Evolutionary conservation across 257 asterid species (phyloP).

Genomic region (Solanum chilense): DNA sequence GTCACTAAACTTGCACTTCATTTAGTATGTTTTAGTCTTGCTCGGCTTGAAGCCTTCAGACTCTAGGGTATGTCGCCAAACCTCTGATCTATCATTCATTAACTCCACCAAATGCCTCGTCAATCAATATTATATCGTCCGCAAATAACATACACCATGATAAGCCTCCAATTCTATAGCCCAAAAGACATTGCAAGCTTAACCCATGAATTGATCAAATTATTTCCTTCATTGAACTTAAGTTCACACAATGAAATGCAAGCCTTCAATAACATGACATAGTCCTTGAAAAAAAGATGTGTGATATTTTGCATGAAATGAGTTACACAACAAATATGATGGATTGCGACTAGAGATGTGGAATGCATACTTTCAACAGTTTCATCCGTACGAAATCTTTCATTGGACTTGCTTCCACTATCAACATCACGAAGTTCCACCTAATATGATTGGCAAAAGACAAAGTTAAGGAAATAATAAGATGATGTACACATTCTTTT

Average conservation of each 20-base stretch:
- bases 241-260: neutral
- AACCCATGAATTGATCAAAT: neutral
- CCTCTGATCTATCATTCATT: neutral
- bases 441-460: slow-evolving; percentile 28
- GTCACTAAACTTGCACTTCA: neutral
- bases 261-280: neutral
- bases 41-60: neutral
- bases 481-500: neutral
- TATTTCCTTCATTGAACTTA: neutral
- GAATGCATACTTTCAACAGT: slow-evolving; percentile 65
- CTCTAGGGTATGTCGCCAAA: neutral
- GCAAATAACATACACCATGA: neutral
- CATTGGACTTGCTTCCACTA: slow-evolving; percentile 81
- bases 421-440: slow-evolving; percentile 97
- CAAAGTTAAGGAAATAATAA: slow-evolving; percentile 1
- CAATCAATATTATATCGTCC: neutral
- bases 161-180: neutral
- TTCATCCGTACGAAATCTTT: slow-evolving; percentile 91
- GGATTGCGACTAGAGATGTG: neutral
- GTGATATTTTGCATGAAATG: neutral
- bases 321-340: neutral
- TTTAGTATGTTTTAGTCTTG: neutral
- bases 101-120: neutral
- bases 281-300: neutral
- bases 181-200: neutral